Conservation (phyloP, 208 protist genomes). For the Trypanosoma boissoni region DNA sequence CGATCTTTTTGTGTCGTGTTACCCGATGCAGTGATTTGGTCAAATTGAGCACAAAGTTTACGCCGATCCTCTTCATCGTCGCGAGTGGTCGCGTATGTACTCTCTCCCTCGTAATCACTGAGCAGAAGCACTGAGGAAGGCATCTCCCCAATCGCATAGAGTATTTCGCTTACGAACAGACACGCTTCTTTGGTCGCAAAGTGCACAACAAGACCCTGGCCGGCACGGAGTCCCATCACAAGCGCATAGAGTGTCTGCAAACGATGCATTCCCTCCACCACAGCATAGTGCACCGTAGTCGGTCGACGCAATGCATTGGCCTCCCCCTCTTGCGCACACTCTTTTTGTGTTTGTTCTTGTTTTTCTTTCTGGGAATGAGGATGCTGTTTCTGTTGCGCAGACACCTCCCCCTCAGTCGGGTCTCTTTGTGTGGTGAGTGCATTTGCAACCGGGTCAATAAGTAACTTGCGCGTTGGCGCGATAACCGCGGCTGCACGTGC, state of each 20-base stretch:
- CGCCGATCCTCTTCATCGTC: constrained; percentile 33
- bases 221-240: constrained; percentile 35
- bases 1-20: constrained; percentile 24
- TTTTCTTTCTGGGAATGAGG: background rate
- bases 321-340: background rate
- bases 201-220: constrained; percentile 59
- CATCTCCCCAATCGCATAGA: constrained; percentile 50
- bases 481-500: constrained; percentile 32
- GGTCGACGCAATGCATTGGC: constrained; percentile 7
- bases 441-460: constrained; percentile 19
- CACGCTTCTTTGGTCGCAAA: constrained; percentile 60
- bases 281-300: constrained; percentile 58
- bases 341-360: constrained; percentile 2
- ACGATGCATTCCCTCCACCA: constrained; percentile 46
- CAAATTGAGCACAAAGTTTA: constrained; percentile 39
- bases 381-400: background rate
- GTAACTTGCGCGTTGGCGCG: constrained; percentile 13
- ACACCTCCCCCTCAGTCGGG: constrained; percentile 9
- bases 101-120: constrained; percentile 62
- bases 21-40: constrained; percentile 21
- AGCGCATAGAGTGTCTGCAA: constrained; percentile 65
- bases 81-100: constrained; percentile 32
- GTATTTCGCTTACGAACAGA: constrained; percentile 51
- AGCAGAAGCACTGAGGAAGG: constrained; percentile 41
- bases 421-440: constrained; percentile 17